phyloP scores from a whole-genome alignment of 257 asterid species.

The Solanum medicagineum region DNA sequence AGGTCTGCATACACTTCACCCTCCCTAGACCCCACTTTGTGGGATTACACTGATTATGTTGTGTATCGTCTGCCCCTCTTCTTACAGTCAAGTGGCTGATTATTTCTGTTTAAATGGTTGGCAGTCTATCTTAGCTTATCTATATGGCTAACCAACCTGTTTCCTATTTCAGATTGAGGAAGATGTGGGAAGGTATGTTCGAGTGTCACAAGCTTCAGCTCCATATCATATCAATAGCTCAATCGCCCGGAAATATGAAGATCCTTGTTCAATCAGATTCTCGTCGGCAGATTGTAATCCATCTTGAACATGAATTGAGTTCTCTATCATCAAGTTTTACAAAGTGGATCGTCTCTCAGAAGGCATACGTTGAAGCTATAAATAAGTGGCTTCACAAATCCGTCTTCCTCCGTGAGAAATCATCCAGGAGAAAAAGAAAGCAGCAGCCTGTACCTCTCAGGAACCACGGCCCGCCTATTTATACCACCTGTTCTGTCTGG shows the following conservation, averaged over 20 bases:
- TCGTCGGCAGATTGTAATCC: conserved; percentile 35
- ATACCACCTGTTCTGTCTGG: conserved; percentile 72
- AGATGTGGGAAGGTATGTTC: conserved; percentile 84
- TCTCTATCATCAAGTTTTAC: conserved; percentile 51
- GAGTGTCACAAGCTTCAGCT: conserved; percentile 82
- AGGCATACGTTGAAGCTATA: conserved; percentile 57
- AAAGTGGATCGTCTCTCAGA: conserved; percentile 76
- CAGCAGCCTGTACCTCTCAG: conserved; percentile 36
- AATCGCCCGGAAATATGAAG: conserved; percentile 37
- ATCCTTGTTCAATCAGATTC: conserved; percentile 47
- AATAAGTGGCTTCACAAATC: conserved; percentile 84
- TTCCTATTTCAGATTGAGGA: conserved; percentile 44
- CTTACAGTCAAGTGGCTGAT: too few relatives aligned
- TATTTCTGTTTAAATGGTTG: too few relatives aligned
- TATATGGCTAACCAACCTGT: neutral
- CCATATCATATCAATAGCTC: conserved; percentile 56
- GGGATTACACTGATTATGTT: too few relatives aligned
- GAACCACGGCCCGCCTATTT: conserved; percentile 83
- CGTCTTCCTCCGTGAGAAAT: conserved; percentile 36
- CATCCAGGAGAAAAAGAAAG: conserved; percentile 56
- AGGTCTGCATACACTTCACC: too few relatives aligned
- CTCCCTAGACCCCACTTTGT: too few relatives aligned
- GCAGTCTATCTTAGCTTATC: neutral
- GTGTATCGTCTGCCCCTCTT: too few relatives aligned
- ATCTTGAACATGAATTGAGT: conserved; percentile 46